phyloP scores from a whole-genome alignment of 2,329 filamentous ascomycete genomes.

The Rutstroemia sydowiana region DNA sequence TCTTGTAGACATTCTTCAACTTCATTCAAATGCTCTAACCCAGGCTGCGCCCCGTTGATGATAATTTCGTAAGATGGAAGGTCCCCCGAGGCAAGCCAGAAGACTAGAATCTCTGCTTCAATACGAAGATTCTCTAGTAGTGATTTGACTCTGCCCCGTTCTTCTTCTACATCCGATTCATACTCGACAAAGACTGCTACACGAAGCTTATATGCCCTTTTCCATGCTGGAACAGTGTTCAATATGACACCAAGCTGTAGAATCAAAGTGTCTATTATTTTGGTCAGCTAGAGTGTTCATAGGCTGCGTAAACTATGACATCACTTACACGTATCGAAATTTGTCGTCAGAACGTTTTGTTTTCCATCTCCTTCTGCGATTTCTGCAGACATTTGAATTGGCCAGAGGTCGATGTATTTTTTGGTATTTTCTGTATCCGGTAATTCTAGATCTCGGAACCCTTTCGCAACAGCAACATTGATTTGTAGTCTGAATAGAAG shows the following conservation, averaged over 20 bases:
- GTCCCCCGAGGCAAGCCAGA: conserved; percentile 70
- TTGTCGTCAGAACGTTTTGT: conserved; percentile 67
- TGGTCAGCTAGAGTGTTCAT: conserved; percentile 10
- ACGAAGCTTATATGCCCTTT: conserved; percentile 61
- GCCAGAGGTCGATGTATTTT: conserved; percentile 82
- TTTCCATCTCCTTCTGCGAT: conserved; percentile 59
- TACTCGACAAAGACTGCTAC: conserved; percentile 88
- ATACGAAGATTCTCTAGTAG: conserved; percentile 77
- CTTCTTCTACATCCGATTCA: conserved; percentile 74
- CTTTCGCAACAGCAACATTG: conserved; percentile 78
- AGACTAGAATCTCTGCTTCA: conserved; percentile 69
- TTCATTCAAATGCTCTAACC: conserved; percentile 47
- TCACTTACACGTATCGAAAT: conserved; percentile 77
- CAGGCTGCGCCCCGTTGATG: conserved; percentile 58
- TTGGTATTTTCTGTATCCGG: conserved; percentile 57
- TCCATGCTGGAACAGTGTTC: conserved; percentile 75
- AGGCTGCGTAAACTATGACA: background rate
- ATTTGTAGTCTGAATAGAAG: conserved; percentile 69
- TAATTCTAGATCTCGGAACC: conserved; percentile 69
- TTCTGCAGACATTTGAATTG: conserved; percentile 88
- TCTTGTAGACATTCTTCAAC: conserved; percentile 61
- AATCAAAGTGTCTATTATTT: conserved; percentile 62
- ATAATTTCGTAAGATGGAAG: conserved; percentile 70
- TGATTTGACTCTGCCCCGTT: conserved; percentile 62
- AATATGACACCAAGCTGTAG: conserved; percentile 80